These are phyloP conservation scores for Penicillium atrosanguineum DNA, from an alignment of 495 filamentous ascomycete species.

Conservation along the genomic window DNA sequence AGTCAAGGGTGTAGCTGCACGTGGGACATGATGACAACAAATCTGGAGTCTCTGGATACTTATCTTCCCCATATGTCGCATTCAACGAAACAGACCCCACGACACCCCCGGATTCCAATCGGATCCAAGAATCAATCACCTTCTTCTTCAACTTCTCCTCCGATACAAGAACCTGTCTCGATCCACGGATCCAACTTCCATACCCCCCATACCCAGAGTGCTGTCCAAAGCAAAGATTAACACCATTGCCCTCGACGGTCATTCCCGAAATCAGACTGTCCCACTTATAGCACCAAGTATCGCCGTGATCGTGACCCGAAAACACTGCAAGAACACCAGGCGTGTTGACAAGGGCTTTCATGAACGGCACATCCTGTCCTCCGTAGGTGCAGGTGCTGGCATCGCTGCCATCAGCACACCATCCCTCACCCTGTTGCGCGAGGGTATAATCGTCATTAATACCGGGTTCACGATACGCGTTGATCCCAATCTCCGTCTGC, in stretches of 20 bases:
- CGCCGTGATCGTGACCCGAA: conserved; percentile 66
- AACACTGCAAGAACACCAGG: conserved; percentile 57
- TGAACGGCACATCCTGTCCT: conserved; percentile 60
- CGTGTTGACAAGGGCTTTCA: conserved; percentile 54
- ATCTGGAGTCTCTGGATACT: conserved; percentile 9
- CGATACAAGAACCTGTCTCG: conserved; percentile 23
- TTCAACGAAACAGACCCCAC: conserved; percentile 20
- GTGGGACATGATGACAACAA: not conserved
- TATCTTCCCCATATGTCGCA: conserved; percentile 18
- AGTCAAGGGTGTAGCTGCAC: not conserved
- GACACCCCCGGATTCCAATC: conserved; percentile 14
- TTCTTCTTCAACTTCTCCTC: conserved; percentile 1
- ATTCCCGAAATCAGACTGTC: conserved; percentile 21
- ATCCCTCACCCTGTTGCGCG: conserved; percentile 50
- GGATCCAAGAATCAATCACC: conserved; percentile 16
- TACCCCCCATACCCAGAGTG: conserved; percentile 71
- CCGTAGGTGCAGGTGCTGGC: conserved; percentile 18
- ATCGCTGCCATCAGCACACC: conserved; percentile 24
- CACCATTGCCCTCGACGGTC: conserved; percentile 32
- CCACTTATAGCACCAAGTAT: conserved; percentile 55
- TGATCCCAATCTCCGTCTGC: conserved; percentile 39
- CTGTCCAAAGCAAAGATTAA: conserved; percentile 61
- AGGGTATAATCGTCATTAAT: conserved; percentile 62
- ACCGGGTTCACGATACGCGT: conserved; percentile 50
- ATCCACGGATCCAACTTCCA: conserved; percentile 60